Percentiles rank a stretch among this genome's conserved stretches.
Evolutionary conservation across 73 alveolate genomes (phyloP).

Genomic region (Paramecium pentaurelia): DNA sequence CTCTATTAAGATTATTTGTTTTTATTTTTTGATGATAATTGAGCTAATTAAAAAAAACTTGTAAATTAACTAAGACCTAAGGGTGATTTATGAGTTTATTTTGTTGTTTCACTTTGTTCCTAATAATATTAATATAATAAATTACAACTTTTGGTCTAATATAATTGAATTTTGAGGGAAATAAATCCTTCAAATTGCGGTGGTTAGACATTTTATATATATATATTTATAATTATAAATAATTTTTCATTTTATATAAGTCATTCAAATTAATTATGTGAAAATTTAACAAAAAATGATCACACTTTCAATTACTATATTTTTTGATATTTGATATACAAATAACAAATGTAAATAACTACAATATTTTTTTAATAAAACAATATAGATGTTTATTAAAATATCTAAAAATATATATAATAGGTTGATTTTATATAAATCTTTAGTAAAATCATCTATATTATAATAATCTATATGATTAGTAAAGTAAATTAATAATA

Average conservation of each 20-base stretch:
- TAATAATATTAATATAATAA: not conserved
- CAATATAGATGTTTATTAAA: not conserved
- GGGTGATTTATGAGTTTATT: not conserved
- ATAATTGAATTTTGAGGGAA: not conserved
- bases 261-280: not conserved
- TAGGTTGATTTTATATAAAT: not conserved
- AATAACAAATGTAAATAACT: no score
- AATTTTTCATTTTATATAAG: not conserved
- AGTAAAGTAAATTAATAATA: no score
- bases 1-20: not conserved
- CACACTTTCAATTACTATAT: not conserved
- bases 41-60: not conserved
- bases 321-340: not conserved
- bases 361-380: no score
- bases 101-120: not conserved
- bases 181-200: constrained; percentile 29
- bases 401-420: not conserved
- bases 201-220: constrained; percentile 44
- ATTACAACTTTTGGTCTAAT: not conserved
- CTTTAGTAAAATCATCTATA: no score
- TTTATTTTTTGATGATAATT: not conserved
- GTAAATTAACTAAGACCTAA: not conserved
- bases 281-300: not conserved
- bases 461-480: no score
- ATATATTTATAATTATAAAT: not conserved